Base-by-base conservation (phyloP, 2,329 filamentous ascomycete genomes). In the Sporothrix brasiliensis region DNA sequence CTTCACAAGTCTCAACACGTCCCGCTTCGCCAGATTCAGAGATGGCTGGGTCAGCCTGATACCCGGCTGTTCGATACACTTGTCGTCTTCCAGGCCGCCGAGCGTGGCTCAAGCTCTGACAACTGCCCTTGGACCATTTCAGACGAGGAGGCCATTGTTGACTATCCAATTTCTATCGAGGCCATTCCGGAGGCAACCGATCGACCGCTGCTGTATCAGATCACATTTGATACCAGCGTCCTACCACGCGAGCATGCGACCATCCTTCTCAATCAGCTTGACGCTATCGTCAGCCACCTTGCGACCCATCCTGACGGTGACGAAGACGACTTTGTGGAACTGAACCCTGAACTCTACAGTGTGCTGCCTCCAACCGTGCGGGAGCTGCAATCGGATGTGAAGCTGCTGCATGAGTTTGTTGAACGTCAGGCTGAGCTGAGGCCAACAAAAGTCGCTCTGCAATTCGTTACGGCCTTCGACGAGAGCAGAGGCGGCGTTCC, bases 141-240 rank as follows among this genome's bases (percentile, higher is more conserved):
- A 0, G 81, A 87, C 19, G 93, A 97, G 71, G 82, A 87, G 67
- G 90, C 91, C 6, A 87, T 84, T 1, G 87, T 92, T 2, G 92
- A 96, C 75, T 97, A 94, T 78, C 83, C 90, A 0, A 80, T 96
- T 0, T 97, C 94, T 0, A 81, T 97, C 24, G 94, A 97, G 78
- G 79, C 96, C 47, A 88, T 93, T 90, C 0, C 78, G 76, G 19
- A 11, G n/a, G 30, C 34, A 0, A 74, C 56, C 1, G 61, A 80
- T 0, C 84, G 83, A 0, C 75, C 78, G 2, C 75, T 97, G 1
- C 78, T 82, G 14, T 81, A 95, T 9, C 87, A 88, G 10, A 78
- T 96, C 24, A 93, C 90, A 0, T 91, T 87, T 74, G 84, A 87
- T 72, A 82, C 84, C 16, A 84, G 89, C 72, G 73, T 92, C 2